phyloP scores from a whole-genome alignment of 2,329 filamentous ascomycete species.

The Stromatinia cepivora region DNA sequence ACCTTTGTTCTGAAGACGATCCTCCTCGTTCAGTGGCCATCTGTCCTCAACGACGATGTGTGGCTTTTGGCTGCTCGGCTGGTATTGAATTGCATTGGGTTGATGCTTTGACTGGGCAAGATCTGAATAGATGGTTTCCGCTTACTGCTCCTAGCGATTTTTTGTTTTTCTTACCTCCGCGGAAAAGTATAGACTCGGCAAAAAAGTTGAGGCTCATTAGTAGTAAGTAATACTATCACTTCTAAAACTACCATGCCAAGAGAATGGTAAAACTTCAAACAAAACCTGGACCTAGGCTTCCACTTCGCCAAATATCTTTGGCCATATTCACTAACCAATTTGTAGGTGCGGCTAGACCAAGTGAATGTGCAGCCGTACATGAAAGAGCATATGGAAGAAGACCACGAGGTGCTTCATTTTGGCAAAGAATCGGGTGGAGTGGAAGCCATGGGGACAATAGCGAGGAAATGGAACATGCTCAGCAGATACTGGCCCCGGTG shows the following conservation, averaged over 20 bases:
- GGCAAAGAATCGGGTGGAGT: slow-evolving; percentile 32
- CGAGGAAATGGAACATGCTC: slow-evolving; percentile 21
- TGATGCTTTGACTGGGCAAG: slow-evolving; percentile 49
- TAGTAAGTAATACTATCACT: slow-evolving; percentile 42
- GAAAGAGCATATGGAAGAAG: slow-evolving; percentile 35
- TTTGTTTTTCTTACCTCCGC: slow-evolving; percentile 60
- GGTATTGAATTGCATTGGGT: slow-evolving; percentile 65
- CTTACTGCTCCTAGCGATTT: slow-evolving; percentile 55
- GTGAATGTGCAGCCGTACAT: slow-evolving; percentile 35
- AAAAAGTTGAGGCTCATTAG: slow-evolving; percentile 63
- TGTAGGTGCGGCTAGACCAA: slow-evolving; percentile 47
- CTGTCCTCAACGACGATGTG: slow-evolving; percentile 62
- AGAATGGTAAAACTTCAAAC: neutral
- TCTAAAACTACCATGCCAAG: too few relatives aligned
- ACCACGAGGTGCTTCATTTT: slow-evolving; percentile 33
- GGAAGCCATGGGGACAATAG: slow-evolving; percentile 23
- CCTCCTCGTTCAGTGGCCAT: slow-evolving; percentile 65
- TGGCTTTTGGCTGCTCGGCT: slow-evolving; percentile 63
- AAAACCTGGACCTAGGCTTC: neutral
- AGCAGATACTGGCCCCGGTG: slow-evolving; percentile 24
- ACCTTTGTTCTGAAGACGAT: slow-evolving; percentile 61
- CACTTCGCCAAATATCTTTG: neutral
- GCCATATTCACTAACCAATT: neutral
- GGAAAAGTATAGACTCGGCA: slow-evolving; percentile 51
- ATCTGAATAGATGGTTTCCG: slow-evolving; percentile 56